Evolutionary conservation across 129 eudicot genomes (phyloP).

Genomic region (Silybum marianum): DNA sequence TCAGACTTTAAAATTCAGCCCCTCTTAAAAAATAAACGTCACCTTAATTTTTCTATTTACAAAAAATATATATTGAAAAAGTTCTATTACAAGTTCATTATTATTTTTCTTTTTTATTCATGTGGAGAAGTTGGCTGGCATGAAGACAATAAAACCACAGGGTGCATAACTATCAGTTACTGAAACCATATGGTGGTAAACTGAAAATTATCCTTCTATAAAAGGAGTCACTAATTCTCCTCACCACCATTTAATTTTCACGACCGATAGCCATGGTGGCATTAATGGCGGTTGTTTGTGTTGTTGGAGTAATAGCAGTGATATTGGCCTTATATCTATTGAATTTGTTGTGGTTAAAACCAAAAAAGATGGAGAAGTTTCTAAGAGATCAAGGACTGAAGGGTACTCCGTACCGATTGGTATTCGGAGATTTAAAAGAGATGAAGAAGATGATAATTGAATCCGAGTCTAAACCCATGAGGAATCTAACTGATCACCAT

Average conservation of each 20-base stretch:
- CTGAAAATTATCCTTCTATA: too few species aligned
- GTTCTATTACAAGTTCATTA: too few species aligned
- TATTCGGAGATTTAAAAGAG: constrained; percentile 27
- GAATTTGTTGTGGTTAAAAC: neutral
- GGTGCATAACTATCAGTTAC: too few species aligned
- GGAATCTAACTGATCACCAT: neutral
- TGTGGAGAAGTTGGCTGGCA: too few species aligned
- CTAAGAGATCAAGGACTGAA: constrained; percentile 24
- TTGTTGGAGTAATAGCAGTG: neutral
- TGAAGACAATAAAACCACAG: too few species aligned
- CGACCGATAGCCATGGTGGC: neutral
- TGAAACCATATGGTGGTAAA: too few species aligned
- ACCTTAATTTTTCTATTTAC: too few species aligned
- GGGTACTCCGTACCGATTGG: constrained; percentile 9
- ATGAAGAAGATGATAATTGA: neutral
- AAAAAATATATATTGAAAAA: too few species aligned
- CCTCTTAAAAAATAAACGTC: too few species aligned
- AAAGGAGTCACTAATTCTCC: neutral
- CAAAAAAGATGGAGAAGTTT: neutral
- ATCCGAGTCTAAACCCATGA: constrained; percentile 10
- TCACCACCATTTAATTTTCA: neutral
- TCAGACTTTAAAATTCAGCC: too few species aligned
- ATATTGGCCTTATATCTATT: neutral
- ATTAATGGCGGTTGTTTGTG: neutral
- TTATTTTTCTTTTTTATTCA: too few species aligned